Conservation (phyloP, 2,329 filamentous ascomycete genomes). For the Bipolaris oryzae region DNA sequence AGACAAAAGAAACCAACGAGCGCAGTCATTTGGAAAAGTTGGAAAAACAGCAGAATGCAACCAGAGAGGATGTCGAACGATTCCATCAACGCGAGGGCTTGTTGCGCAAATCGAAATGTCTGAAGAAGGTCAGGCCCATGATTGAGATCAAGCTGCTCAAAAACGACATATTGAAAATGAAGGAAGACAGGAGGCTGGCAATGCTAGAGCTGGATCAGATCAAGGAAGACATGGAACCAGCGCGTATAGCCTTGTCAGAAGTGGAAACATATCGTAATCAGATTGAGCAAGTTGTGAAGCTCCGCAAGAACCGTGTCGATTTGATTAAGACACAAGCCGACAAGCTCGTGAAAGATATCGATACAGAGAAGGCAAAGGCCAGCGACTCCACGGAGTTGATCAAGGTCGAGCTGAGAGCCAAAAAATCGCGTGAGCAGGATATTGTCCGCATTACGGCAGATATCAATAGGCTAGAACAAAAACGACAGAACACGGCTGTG, state of each 20-base stretch:
- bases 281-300: slow-evolving; percentile 62
- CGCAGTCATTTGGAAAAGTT: slow-evolving; percentile 68
- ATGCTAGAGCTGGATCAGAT: slow-evolving; percentile 64
- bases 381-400: slow-evolving; percentile 53
- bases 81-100: slow-evolving; percentile 75
- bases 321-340: slow-evolving; percentile 61
- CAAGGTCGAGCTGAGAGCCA: slow-evolving; percentile 50
- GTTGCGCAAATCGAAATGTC: slow-evolving; percentile 65
- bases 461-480: slow-evolving; percentile 68
- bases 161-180: slow-evolving; percentile 58
- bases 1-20: slow-evolving; percentile 64
- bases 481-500: slow-evolving; percentile 65
- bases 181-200: slow-evolving; percentile 60
- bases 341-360: slow-evolving; percentile 44
- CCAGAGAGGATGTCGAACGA: slow-evolving; percentile 82
- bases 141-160: slow-evolving; percentile 67
- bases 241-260: slow-evolving; percentile 68
- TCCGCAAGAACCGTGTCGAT: slow-evolving; percentile 61
- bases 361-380: slow-evolving; percentile 44
- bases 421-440: slow-evolving; percentile 47
- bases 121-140: slow-evolving; percentile 70
- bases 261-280: slow-evolving; percentile 71
- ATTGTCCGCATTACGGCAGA: slow-evolving; percentile 48
- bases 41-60: slow-evolving; percentile 73
- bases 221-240: slow-evolving; percentile 68